phyloP scores from a whole-genome alignment of 1,139 yeast genomes.

The Debaryomyces nepalensis region DNA sequence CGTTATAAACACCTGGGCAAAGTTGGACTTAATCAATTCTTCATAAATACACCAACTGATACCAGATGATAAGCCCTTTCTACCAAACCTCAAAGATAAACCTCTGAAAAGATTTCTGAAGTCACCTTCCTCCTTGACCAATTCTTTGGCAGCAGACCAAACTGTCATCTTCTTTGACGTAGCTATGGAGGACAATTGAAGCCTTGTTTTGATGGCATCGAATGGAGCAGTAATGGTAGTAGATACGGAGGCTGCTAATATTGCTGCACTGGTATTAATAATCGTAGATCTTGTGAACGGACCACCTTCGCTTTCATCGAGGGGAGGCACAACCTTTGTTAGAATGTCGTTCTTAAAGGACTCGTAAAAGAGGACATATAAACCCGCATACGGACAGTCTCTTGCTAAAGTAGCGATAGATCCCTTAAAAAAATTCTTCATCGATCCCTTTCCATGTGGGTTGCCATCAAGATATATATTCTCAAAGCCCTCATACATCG shows the following conservation, averaged over 20 bases:
- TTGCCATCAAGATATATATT: conserved; percentile 54
- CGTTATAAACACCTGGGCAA: conserved; percentile 5
- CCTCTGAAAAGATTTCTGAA: conserved; percentile 76
- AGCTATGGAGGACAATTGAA: conserved; percentile 57
- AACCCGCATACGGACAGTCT: conserved; percentile 96
- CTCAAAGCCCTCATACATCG: conserved; percentile 63
- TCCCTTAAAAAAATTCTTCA: conserved; percentile 81
- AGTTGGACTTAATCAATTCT: conserved; percentile 61
- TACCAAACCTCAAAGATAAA: conserved; percentile 71
- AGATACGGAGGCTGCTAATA: conserved; percentile 75
- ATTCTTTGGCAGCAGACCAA: conserved; percentile 31
- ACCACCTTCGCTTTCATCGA: conserved; percentile 14
- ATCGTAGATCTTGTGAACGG: conserved; percentile 45
- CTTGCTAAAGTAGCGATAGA: conserved; percentile 85
- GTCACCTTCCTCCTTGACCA: conserved; percentile 62
- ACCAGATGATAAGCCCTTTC: conserved; percentile 92
- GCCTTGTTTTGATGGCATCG: conserved; percentile 89
- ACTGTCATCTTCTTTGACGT: conserved; percentile 24
- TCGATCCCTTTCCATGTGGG: conserved; percentile 37
- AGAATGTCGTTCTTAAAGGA: conserved; percentile 55
- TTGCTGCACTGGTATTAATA: conserved; percentile 73
- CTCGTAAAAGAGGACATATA: conserved; percentile 86
- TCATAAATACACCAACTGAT: conserved; percentile 98
- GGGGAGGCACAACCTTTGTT: conserved; percentile 22
- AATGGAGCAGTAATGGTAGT: conserved; percentile 93